A percentile compares a stretch with the other conserved stretches of the same genome.
phyloP scores from a whole-genome alignment of 768 basidiomycete genomes.

The Tylopilus sp. region DNA sequence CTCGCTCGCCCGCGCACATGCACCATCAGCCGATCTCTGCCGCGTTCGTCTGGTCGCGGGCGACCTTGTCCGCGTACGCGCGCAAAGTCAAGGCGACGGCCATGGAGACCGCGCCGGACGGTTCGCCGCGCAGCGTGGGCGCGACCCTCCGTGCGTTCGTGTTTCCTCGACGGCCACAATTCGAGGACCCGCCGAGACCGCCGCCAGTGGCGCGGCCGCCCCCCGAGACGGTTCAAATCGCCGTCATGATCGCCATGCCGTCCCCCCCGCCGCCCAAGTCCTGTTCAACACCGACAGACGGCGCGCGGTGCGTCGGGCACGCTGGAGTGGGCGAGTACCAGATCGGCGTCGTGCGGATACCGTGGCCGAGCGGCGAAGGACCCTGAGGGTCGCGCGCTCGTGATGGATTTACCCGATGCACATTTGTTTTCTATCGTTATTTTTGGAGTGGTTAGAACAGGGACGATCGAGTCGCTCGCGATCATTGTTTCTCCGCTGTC shows the following conservation, averaged over 20 bases:
- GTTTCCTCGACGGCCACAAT: constrained; percentile 1
- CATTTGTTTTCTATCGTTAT: not conserved
- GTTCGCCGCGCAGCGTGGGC: not conserved
- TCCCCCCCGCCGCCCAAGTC: constrained; percentile 6
- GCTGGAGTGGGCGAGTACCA: constrained; percentile 35
- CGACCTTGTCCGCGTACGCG: not conserved
- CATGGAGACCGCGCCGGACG: not conserved
- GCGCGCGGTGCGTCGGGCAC: constrained; percentile 5
- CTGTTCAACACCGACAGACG: not conserved
- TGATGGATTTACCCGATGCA: not conserved
- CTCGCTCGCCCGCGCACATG: not conserved
- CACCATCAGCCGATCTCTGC: constrained; percentile 22
- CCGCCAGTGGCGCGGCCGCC: constrained; percentile 8
- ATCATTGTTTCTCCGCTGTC: not conserved
- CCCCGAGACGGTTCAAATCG: constrained; percentile 35
- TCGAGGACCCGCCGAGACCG: constrained; percentile 6
- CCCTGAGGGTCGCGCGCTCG: not conserved
- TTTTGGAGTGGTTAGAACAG: too few species aligned
- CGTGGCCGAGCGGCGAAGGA: constrained; percentile 28
- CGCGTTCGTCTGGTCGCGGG: constrained; percentile 17
- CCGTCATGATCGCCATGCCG: constrained; percentile 50
- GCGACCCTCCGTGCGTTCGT: constrained; percentile 8
- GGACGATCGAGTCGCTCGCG: too few species aligned
- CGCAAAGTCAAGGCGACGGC: not conserved
- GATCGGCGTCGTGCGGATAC: constrained; percentile 41